phyloP scores from a whole-genome alignment of 2,329 filamentous ascomycete species.

The Furcasterigmium furcatum region DNA sequence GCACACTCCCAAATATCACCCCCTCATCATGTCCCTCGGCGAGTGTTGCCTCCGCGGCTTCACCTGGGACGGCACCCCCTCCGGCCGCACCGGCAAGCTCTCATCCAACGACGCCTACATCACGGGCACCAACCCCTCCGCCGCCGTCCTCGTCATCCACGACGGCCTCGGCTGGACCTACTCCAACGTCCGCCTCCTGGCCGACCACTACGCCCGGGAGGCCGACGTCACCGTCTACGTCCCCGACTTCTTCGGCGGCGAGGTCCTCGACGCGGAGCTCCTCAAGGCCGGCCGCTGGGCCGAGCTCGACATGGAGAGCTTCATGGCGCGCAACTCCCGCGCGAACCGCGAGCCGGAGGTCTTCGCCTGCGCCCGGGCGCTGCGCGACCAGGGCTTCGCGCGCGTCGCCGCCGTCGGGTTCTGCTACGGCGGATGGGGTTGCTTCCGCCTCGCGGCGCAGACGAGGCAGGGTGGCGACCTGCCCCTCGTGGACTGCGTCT shows the following conservation, averaged over 20 bases:
- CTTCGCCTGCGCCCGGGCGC: constrained; percentile 27
- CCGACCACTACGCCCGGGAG: constrained; percentile 42
- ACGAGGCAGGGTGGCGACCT: constrained; percentile 22
- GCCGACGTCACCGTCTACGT: constrained; percentile 42
- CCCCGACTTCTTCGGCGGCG: constrained; percentile 30
- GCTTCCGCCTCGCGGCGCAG: constrained; percentile 37
- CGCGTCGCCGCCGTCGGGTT: constrained; percentile 42
- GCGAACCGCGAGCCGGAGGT: constrained; percentile 36
- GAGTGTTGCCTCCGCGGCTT: constrained; percentile 31
- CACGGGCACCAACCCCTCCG: constrained; percentile 25
- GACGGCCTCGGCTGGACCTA: constrained; percentile 42
- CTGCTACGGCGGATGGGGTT: constrained; percentile 51
- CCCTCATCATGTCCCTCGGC: constrained; percentile 2
- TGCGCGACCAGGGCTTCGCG: constrained; percentile 25
- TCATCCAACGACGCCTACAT: constrained; percentile 29
- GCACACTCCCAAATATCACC: not conserved
- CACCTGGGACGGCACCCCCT: constrained; percentile 34
- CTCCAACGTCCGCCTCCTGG: constrained; percentile 38
- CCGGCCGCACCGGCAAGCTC: constrained; percentile 26
- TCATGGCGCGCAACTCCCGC: constrained; percentile 30
- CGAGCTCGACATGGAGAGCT: constrained; percentile 33
- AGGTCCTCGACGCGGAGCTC: constrained; percentile 23
- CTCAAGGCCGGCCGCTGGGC: constrained; percentile 20
- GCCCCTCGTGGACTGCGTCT: constrained; percentile 40
- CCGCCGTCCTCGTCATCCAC: constrained; percentile 31